Percentiles rank a stretch among this genome's conserved stretches.
Conservation (phyloP, 768 basidiomycete genomes). For the Suillus americanus region DNA sequence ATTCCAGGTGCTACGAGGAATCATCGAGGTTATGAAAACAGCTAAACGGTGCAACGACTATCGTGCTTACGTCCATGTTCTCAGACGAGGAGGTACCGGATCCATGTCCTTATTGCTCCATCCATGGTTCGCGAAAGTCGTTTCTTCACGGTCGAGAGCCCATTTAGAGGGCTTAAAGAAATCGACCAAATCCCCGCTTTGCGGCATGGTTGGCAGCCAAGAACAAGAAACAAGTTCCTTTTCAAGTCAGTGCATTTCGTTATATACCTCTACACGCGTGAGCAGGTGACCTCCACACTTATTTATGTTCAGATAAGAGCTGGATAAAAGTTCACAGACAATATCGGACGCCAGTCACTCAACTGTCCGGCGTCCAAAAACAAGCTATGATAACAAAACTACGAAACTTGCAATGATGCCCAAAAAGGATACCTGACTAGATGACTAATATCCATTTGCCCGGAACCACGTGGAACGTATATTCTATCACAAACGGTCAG, state of each 20-base stretch:
- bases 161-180: slow-evolving; percentile 41
- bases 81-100: slow-evolving; percentile 56
- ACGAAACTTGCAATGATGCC: neutral
- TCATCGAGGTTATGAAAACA: neutral
- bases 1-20: slow-evolving; percentile 46
- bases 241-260: neutral
- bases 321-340: neutral
- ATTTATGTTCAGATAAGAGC: slow-evolving; percentile 8
- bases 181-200: slow-evolving; percentile 4
- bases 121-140: slow-evolving; percentile 50
- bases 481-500: slow-evolving; percentile 2
- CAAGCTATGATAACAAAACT: neutral
- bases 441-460: neutral
- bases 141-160: slow-evolving; percentile 51
- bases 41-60: neutral
- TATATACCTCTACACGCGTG: neutral
- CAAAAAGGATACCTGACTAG: neutral
- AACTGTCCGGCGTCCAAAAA: neutral
- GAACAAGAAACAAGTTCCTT: neutral
- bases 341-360: neutral
- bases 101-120: slow-evolving; percentile 82
- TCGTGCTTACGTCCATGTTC: slow-evolving; percentile 57
- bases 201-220: neutral
- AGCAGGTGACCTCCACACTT: neutral
- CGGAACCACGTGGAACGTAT: neutral